A percentile compares a stretch with the other conserved stretches of the same genome.
Conservation (phyloP, 116 monocot species). For the Papilionanthe hybrid region DNA sequence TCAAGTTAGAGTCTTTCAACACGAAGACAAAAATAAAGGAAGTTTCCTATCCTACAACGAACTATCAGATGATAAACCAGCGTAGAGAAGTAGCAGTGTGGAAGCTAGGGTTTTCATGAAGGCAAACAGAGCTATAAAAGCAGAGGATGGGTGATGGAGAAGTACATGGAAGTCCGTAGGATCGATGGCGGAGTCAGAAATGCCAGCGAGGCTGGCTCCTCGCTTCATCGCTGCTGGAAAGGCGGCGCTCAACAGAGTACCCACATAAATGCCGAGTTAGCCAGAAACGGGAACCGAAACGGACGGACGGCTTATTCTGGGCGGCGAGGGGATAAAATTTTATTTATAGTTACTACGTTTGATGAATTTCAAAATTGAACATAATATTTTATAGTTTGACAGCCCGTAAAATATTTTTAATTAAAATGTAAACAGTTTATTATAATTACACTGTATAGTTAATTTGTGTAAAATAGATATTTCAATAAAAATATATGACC, state of each 20-base stretch:
- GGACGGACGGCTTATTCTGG: too few relatives aligned
- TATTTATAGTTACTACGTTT: too few relatives aligned
- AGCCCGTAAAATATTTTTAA: too few relatives aligned
- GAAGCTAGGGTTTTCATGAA: conserved; percentile 19
- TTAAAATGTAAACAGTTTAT: too few relatives aligned
- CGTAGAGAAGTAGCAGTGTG: too few relatives aligned
- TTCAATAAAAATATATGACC: too few relatives aligned
- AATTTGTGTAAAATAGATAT: too few relatives aligned
- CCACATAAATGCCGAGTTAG: background rate
- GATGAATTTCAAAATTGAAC: too few relatives aligned
- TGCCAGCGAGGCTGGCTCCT: conserved; percentile 43
- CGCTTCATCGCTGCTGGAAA: conserved; percentile 25
- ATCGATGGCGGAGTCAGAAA: conserved; percentile 25
- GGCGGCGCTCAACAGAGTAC: background rate
- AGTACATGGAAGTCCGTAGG: conserved; percentile 19
- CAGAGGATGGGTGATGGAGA: conserved; percentile 2
- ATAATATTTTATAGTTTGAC: too few relatives aligned
- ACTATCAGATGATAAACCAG: background rate
- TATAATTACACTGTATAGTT: too few relatives aligned
- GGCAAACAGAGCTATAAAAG: background rate
- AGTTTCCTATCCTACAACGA: background rate
- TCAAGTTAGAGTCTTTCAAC: background rate
- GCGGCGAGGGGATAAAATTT: too few relatives aligned
- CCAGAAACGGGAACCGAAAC: too few relatives aligned
- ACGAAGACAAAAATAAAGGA: background rate